Evolutionary conservation across 202 grass and related monocot genomes (phyloP).

Genomic region (Brachypodium distachyon): DNA sequence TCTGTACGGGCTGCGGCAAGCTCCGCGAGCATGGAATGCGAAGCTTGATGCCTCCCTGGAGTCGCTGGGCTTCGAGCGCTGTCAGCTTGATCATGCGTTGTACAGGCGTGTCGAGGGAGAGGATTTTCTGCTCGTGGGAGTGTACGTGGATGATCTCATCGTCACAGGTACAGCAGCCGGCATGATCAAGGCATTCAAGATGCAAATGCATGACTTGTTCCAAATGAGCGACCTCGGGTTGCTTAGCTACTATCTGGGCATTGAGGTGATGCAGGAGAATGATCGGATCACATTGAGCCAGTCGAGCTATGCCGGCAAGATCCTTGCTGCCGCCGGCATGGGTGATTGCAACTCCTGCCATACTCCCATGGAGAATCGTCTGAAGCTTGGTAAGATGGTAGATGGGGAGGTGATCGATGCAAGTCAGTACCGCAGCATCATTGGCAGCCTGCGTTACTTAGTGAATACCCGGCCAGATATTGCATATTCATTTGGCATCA

Average conservation of each 20-base stretch:
- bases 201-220: not conserved
- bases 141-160: not conserved
- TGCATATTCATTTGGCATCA: not conserved
- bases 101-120: not conserved
- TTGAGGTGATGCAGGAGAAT: not conserved
- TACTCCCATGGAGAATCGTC: no score
- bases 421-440: no score
- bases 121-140: no score
- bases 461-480: no score
- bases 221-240: not conserved
- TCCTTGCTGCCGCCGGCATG: not conserved
- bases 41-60: no score
- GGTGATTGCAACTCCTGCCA: no score
- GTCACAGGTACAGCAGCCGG: not conserved
- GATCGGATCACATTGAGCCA: not conserved
- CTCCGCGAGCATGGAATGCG: no score
- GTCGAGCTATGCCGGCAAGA: not conserved
- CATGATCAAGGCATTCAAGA: not conserved
- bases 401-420: no score
- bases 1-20: no score
- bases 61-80: no score
- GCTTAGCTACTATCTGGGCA: not conserved
- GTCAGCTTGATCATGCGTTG: not conserved
- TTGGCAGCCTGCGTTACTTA: no score
- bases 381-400: no score